These are phyloP conservation scores for Dothiorella sarmentorum DNA, from an alignment of 2,329 filamentous ascomycete genomes.

Conservation along the genomic window DNA sequence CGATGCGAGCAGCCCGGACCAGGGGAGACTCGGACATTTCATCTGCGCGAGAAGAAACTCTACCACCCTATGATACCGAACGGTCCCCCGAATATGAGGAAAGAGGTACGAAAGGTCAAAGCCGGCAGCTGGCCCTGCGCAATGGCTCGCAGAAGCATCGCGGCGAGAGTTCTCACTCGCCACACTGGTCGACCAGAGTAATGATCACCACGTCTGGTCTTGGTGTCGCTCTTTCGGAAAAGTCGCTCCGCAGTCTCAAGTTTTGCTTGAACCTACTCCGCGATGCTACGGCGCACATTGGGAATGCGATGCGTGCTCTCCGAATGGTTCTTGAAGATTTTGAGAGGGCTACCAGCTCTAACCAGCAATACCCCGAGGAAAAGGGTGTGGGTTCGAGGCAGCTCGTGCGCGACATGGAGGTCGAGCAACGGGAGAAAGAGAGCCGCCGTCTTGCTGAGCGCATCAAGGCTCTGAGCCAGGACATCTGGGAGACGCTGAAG, in stretches of 20 bases:
- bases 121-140: background rate
- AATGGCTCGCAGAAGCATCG: conserved; percentile 26
- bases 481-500: conserved; percentile 59
- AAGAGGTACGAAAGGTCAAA: conserved; percentile 34
- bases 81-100: conserved; percentile 74
- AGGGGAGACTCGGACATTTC: conserved; percentile 11
- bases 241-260: conserved; percentile 77
- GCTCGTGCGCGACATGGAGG: conserved; percentile 17
- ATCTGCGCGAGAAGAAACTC: conserved; percentile 51
- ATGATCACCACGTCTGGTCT: conserved; percentile 89
- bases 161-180: conserved; percentile 27
- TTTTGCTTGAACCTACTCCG: conserved; percentile 79
- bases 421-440: background rate
- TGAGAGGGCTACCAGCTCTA: conserved; percentile 51
- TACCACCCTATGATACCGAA: conserved; percentile 80
- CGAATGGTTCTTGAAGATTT: conserved; percentile 77
- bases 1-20: conserved; percentile 1
- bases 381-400: conserved; percentile 22
- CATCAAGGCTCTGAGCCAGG: conserved; percentile 59
- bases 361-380: conserved; percentile 22
- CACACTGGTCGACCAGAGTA: conserved; percentile 73
- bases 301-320: conserved; percentile 68
- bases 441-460: conserved; percentile 67
- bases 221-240: conserved; percentile 85
- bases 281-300: conserved; percentile 78